These are phyloP conservation scores for Paulownia fortunei DNA, from an alignment of 257 asterid genomes.

Conservation along the genomic window DNA sequence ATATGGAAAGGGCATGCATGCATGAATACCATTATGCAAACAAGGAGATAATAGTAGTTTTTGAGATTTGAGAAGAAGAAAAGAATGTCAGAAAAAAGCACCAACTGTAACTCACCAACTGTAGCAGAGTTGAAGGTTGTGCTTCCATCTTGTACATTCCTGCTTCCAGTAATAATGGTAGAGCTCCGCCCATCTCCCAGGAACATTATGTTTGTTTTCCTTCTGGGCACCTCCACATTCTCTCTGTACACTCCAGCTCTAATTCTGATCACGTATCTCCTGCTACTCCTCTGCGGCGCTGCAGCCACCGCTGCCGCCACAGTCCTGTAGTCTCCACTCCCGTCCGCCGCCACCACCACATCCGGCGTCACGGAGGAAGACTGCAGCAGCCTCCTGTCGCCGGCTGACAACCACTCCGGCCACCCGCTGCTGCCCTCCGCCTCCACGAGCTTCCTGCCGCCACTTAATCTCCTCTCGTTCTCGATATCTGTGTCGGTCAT, in stretches of 20 bases:
- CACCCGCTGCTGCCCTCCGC: conserved; percentile 40
- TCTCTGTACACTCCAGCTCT: conserved; percentile 85
- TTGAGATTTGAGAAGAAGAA: too few species aligned
- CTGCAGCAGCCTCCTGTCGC: conserved; percentile 79
- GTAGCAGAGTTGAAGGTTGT: conserved; percentile 90
- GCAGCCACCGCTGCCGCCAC: conserved; percentile 83
- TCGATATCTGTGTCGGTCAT: conserved; percentile 67
- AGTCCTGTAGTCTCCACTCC: conserved; percentile 71
- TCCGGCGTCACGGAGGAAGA: conserved; percentile 59
- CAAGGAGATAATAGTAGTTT: not conserved
- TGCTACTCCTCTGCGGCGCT: conserved; percentile 70
- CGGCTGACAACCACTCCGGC: conserved; percentile 85
- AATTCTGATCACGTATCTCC: conserved; percentile 66
- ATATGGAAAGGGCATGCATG: too few species aligned
- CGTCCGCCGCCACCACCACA: conserved; percentile 90
- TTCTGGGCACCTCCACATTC: conserved; percentile 69
- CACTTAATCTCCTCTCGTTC: conserved; percentile 37
- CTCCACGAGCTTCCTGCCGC: conserved; percentile 52
- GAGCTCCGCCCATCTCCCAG: conserved; percentile 75
- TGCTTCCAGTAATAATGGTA: conserved; percentile 78
- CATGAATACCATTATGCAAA: too few species aligned
- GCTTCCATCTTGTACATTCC: conserved; percentile 71
- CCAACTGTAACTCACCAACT: conserved; percentile 59
- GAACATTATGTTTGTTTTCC: conserved; percentile 75
- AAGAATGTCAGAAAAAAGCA: not conserved